Base-by-base conservation (phyloP, 805 yeast genomes). In the Saturnispora kantuleensis region DNA sequence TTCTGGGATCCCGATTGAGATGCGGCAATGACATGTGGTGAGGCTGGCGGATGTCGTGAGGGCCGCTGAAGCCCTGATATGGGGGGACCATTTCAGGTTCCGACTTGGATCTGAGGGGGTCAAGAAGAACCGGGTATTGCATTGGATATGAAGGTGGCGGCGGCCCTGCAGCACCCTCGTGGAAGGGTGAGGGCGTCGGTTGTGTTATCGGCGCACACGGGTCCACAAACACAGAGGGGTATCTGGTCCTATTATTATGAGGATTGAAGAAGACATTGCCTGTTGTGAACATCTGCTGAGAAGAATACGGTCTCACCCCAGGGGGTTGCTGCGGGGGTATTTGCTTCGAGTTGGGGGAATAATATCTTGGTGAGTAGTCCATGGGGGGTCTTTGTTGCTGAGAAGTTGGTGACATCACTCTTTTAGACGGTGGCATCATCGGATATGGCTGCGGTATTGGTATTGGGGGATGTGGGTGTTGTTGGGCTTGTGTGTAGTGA, bases 221-320 rank as follows among this genome's bases (percentile, higher is more conserved):
- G 50, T 74, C 79, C 44, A 64, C 59, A 31, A 70, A 63, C 33
- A 73, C 59, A 10, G 77, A 72, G 4, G 77, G 77, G 45, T 67
- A 63, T 49, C 79, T 56, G 31, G 63, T 70, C 42, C 72, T 59
- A 18, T 60, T 50, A 8, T 59, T 51, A 40, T 52, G 60, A 34
- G 55, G 57, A 4, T 58, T 53, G 18, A 56, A 56, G 35, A 47
- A 47, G 52, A 56, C 31, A 55, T 53, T 37, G 42, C 38, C 46
- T 51, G 62, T 42, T 10, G 49, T 44, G 13, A 33, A 16, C 30
- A 41, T 33, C 52, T 45, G 49, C 43, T 44, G 55, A 37, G 43
- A 51, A 18, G 50, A 42, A 10, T 35, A 43, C 15, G 53, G 35
- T 17, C 47, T 45, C 31, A 33, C 21, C 10, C 10, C 18, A 39